Base-by-base conservation (phyloP, 1,139 yeast genomes). In the Lodderomyces orthopsilosis region DNA sequence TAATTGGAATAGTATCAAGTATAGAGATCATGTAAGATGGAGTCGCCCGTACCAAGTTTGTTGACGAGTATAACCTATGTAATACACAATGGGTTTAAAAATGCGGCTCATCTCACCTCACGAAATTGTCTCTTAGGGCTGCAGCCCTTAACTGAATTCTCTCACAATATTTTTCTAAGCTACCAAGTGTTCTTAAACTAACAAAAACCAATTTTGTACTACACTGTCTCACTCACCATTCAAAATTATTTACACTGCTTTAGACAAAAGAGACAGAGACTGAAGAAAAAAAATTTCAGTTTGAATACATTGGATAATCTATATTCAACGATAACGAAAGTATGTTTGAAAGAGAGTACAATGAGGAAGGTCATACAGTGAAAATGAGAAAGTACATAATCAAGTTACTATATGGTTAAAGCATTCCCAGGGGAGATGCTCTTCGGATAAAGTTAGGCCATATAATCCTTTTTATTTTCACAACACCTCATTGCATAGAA, bases 1-100 rank as follows among this genome's bases (percentile, higher is more conserved):
- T n/a, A 37, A 32, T 6, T 10, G 4, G n/a, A 40, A 41, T 32
- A 40, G 35, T 35, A 37, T 35, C 32, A 18, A 30, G 24, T 36
- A 30, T 19, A 33, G 12, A 30, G 4, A 13, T 17, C 10, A 30
- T 6, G 19, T 17, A 30, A 13, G 10, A 14, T 4, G 34, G n/a
- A 12, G n/a, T n/a, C n/a, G n/a, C n/a, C n/a, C n/a, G n/a, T n/a
- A n/a, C n/a, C n/a, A n/a, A n/a, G n/a, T n/a, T n/a, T n/a, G n/a
- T n/a, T n/a, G n/a, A n/a, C n/a, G n/a, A n/a, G n/a, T n/a, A n/a
- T n/a, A n/a, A n/a, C n/a, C n/a, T n/a, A n/a, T n/a, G n/a, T n/a
- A n/a, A n/a, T n/a, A n/a, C n/a, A n/a, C n/a, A n/a, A n/a, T n/a
- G n/a, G n/a, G n/a, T n/a, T n/a, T n/a, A n/a, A n/a, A n/a, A n/a